These are phyloP conservation scores for Fusarium heterosporum DNA, from an alignment of 2,329 filamentous ascomycete genomes.

Conservation along the genomic window DNA sequence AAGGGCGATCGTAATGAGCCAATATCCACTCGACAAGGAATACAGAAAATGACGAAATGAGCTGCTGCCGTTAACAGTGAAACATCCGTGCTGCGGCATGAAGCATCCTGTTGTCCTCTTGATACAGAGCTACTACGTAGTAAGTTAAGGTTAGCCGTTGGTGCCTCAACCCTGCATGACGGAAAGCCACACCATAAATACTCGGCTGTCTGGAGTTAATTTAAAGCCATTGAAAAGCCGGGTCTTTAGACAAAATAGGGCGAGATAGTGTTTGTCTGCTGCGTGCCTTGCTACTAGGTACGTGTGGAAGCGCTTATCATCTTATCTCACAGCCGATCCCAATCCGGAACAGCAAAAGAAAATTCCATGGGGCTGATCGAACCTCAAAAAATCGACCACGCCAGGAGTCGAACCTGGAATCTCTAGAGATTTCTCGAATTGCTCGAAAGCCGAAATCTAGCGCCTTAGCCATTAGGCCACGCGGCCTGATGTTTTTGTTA, in stretches of 20 bases:
- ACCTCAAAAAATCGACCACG: constrained; percentile 44
- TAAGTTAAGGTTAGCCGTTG: constrained; percentile 10
- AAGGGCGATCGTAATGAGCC: constrained; percentile 23
- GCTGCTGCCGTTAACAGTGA: no score
- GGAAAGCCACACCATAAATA: not conserved
- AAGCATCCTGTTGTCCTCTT: no score
- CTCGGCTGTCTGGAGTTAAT: not conserved
- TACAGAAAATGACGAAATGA: not conserved
- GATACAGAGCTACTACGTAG: not conserved
- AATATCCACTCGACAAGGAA: not conserved
- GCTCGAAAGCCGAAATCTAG: constrained; percentile 50
- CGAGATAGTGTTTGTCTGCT: not conserved
- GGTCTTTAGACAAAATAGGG: not conserved
- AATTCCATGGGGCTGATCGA: no score
- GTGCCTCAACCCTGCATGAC: constrained; percentile 3
- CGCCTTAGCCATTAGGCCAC: constrained; percentile 54
- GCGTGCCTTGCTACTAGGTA: not conserved
- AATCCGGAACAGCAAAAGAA: not conserved
- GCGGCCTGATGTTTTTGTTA: constrained; percentile 43
- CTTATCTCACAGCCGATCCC: not conserved
- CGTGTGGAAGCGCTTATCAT: no score
- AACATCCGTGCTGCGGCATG: no score
- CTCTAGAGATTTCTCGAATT: constrained; percentile 46
- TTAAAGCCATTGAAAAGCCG: not conserved
- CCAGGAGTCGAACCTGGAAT: constrained; percentile 55